Percentiles rank a stretch among this genome's conserved stretches.
phyloP scores from a whole-genome alignment of 192 early-diverging fungal genomes.

The Diversispora epigaea region DNA sequence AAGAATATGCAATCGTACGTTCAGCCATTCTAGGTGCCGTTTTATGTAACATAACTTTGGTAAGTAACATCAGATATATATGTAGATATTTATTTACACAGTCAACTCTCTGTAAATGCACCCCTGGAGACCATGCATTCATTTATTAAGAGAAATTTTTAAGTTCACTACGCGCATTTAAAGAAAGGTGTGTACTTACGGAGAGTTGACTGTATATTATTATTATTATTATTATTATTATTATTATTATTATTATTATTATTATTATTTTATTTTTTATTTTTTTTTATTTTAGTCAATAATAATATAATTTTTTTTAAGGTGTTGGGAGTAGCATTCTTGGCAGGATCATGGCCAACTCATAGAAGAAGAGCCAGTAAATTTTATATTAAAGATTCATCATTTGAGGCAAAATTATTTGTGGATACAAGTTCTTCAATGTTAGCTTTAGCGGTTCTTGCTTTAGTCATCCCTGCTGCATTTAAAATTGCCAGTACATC shows the following conservation, averaged over 20 bases:
- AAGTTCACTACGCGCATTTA: too few species aligned
- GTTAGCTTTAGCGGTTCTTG: slow-evolving; percentile 55
- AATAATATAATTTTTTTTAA: background rate
- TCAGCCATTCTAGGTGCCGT: slow-evolving; percentile 81
- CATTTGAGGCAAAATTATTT: slow-evolving; percentile 24
- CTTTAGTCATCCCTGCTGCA: slow-evolving; percentile 61
- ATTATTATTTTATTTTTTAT: background rate
- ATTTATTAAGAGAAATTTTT: too few species aligned
- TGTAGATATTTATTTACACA: too few species aligned
- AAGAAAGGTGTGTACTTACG: too few species aligned
- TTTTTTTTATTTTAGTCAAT: background rate
- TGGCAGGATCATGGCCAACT: slow-evolving; percentile 67
- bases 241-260: background rate
- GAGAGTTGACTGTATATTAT: too few species aligned
- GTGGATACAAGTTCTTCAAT: slow-evolving; percentile 62
- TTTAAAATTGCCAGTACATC: slow-evolving; percentile 50
- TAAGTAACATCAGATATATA: slow-evolving; percentile 33
- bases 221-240: too few species aligned
- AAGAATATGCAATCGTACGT: slow-evolving; percentile 36
- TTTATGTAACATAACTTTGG: slow-evolving; percentile 85
- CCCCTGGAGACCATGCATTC: too few species aligned
- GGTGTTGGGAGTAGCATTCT: slow-evolving; percentile 72
- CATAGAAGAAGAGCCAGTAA: slow-evolving; percentile 36
- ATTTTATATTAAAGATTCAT: background rate
- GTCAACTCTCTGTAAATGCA: too few species aligned